A percentile compares a stretch with the other conserved stretches of the same genome.
phyloP scores from a whole-genome alignment of 2,329 filamentous ascomycete species.

The Sarocladiaceae sp. region DNA sequence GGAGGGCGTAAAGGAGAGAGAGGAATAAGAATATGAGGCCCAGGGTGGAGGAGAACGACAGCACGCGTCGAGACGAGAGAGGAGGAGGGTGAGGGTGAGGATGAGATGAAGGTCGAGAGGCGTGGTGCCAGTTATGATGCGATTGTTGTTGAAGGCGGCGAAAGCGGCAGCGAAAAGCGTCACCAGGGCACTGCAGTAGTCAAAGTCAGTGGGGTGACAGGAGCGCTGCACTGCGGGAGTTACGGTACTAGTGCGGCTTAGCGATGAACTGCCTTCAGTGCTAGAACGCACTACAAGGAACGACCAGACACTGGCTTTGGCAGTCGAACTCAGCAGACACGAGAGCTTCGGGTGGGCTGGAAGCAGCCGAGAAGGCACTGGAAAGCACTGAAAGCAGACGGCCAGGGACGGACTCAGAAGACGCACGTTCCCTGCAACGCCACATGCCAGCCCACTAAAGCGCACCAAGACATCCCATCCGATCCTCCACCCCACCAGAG shows the following conservation, averaged over 20 bases:
- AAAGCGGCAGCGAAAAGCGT: too few relatives aligned
- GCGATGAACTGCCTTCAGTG: too few relatives aligned
- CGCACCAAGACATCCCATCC: too few relatives aligned
- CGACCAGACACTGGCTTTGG: too few relatives aligned
- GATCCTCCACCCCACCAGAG: not conserved
- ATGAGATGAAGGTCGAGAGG: constrained; percentile 19
- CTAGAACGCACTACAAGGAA: too few relatives aligned
- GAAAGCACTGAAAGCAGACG: not conserved
- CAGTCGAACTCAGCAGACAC: not conserved
- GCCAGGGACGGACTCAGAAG: too few relatives aligned
- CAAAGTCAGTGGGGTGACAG: not conserved
- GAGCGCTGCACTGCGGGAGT: constrained; percentile 1
- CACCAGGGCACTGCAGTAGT: too few relatives aligned
- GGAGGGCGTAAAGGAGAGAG: constrained; percentile 12
- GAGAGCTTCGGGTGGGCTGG: not conserved
- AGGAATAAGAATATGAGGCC: constrained; percentile 10
- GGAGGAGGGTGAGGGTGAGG: constrained; percentile 15
- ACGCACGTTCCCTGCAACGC: too few relatives aligned
- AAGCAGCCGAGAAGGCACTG: not conserved
- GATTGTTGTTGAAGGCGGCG: constrained; percentile 2
- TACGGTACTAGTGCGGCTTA: not conserved
- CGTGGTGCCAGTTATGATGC: constrained; percentile 9
- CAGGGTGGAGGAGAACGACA: constrained; percentile 12
- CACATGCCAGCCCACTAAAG: too few relatives aligned
- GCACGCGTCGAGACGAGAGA: constrained; percentile 16